phyloP scores from a whole-genome alignment of 2,329 filamentous ascomycete genomes.

The Fusarium staphyleae region DNA sequence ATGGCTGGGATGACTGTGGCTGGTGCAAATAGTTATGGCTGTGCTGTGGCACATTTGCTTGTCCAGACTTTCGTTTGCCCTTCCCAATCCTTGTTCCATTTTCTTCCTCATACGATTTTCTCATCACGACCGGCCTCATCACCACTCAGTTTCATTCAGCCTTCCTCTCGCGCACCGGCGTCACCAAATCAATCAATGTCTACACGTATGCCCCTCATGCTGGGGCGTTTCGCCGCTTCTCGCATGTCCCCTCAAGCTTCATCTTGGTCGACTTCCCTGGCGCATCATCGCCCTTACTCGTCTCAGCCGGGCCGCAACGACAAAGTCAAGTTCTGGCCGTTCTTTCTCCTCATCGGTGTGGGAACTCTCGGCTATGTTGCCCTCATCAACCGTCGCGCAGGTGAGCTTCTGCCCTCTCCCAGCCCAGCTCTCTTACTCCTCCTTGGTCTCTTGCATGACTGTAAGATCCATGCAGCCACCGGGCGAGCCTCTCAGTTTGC shows the following conservation, averaged over 20 bases:
- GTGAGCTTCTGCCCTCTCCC: slow-evolving; percentile 45
- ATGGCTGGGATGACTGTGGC: background rate
- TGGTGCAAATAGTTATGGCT: background rate
- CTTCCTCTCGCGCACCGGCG: slow-evolving; percentile 1
- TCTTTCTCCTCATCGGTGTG: slow-evolving; percentile 57
- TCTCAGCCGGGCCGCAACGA: slow-evolving; percentile 48
- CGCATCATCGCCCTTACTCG: slow-evolving; percentile 51
- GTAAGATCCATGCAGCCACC: slow-evolving; percentile 11
- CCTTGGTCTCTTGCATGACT: background rate
- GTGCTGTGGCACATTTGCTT: too few relatives aligned
- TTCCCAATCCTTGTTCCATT: background rate
- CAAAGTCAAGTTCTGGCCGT: slow-evolving; percentile 65
- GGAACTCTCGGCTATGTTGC: slow-evolving; percentile 59
- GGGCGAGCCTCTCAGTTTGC: slow-evolving; percentile 15
- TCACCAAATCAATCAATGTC: slow-evolving; percentile 46
- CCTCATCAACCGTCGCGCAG: slow-evolving; percentile 58
- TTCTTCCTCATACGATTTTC: background rate
- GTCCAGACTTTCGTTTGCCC: background rate
- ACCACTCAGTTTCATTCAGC: background rate
- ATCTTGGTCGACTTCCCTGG: slow-evolving; percentile 21
- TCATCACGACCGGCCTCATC: slow-evolving; percentile 3
- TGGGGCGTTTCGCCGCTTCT: slow-evolving; percentile 39
- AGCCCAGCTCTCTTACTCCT: slow-evolving; percentile 3
- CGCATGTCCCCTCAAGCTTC: slow-evolving; percentile 27
- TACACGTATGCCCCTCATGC: slow-evolving; percentile 42